Conservation (phyloP, 2,329 filamentous ascomycete species). For the Aspergillus fumigatus region DNA sequence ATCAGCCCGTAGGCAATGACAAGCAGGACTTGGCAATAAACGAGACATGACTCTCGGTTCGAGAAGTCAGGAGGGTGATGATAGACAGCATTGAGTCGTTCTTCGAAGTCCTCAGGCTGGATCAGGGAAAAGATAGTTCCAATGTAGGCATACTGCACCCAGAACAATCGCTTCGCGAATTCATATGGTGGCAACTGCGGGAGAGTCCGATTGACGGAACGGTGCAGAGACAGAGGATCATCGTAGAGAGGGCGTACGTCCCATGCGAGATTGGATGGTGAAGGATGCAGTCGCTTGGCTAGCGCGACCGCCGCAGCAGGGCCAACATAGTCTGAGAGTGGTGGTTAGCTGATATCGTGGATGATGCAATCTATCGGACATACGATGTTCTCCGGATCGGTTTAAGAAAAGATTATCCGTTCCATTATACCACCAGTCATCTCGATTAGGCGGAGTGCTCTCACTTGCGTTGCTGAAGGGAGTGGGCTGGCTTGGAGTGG, state of each 20-base stretch:
- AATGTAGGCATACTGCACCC: conserved; percentile 53
- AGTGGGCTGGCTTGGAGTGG: conserved; percentile 14
- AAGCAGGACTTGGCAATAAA: conserved; percentile 50
- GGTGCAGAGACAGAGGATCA: conserved; percentile 29
- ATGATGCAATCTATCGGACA: not conserved
- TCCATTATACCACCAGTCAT: conserved; percentile 39
- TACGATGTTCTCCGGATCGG: conserved; percentile 33
- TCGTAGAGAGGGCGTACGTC: conserved; percentile 33
- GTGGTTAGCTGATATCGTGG: not conserved
- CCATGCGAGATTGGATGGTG: conserved; percentile 31
- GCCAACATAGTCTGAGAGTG: conserved; percentile 27
- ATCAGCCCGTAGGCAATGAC: conserved; percentile 54
- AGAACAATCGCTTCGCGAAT: conserved; percentile 48
- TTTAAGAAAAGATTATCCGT: conserved; percentile 33
- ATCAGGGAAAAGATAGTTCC: conserved; percentile 55
- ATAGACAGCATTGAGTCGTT: conserved; percentile 44
- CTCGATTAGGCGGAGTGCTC: conserved; percentile 25
- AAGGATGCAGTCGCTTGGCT: conserved; percentile 32
- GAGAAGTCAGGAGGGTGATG: conserved; percentile 38
- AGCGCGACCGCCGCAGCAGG: conserved; percentile 33
- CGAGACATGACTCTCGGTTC: conserved; percentile 46
- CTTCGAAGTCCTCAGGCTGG: conserved; percentile 46
- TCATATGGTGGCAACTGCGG: conserved; percentile 47
- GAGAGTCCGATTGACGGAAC: conserved; percentile 21
- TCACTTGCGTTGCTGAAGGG: conserved; percentile 11